Evolutionary conservation across 306 rosid species (phyloP).

Genomic region (Rosa lucieae): DNA sequence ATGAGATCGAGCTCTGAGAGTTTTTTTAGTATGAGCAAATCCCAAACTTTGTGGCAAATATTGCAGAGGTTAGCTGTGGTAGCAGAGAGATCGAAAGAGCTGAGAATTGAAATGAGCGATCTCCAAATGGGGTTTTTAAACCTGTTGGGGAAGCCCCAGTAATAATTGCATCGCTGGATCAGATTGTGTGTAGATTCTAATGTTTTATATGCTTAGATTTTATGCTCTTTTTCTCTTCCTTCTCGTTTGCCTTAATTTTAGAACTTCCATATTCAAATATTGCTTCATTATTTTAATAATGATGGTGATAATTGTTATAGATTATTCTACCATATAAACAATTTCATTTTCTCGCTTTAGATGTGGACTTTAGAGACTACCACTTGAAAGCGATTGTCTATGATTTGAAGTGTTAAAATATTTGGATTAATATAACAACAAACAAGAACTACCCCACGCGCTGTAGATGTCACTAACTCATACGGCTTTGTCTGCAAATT

Average conservation of each 20-base stretch:
- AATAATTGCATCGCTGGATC: slow-evolving; percentile 99
- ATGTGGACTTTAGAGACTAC: slow-evolving; percentile 52
- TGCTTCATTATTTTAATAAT: slow-evolving; percentile 11
- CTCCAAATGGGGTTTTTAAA: slow-evolving; percentile 51
- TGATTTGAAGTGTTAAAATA: slow-evolving; percentile 39
- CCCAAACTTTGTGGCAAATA: slow-evolving; percentile 31
- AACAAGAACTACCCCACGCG: slow-evolving; percentile 20
- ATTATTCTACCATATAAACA: slow-evolving; percentile 8
- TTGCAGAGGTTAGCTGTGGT: background rate
- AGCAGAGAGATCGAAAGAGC: background rate
- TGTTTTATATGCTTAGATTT: slow-evolving; percentile 78
- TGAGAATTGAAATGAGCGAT: slow-evolving; percentile 55
- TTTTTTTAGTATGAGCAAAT: slow-evolving; percentile 34
- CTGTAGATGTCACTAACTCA: slow-evolving; percentile 18
- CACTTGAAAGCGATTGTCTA: slow-evolving; percentile 81
- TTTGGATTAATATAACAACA: slow-evolving; percentile 21
- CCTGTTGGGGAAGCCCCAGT: slow-evolving; percentile 41
- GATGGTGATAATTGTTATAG: slow-evolving; percentile 26
- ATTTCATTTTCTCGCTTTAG: slow-evolving; percentile 18
- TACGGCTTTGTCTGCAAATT: background rate
- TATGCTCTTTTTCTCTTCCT: slow-evolving; percentile 45
- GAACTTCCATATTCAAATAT: slow-evolving; percentile 34
- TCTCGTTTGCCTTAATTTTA: slow-evolving; percentile 35
- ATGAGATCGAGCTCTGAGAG: background rate
- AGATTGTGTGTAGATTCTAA: slow-evolving; percentile 82